Conservation (phyloP, 1,139 yeast genomes). For the Saccharomyces uvarum region DNA sequence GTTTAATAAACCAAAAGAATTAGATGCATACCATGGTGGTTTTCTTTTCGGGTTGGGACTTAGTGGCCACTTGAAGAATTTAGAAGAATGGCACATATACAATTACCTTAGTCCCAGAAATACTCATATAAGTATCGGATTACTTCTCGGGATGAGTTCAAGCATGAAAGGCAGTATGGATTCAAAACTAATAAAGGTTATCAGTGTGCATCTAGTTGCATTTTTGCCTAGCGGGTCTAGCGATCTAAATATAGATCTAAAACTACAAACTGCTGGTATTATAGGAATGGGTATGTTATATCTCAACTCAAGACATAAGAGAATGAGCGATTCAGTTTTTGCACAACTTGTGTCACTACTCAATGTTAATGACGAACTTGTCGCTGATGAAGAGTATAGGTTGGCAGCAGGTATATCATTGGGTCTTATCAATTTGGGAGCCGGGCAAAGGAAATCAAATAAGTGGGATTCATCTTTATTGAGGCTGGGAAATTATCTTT, state of each 20-base stretch:
- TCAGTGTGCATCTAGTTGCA: slow-evolving; percentile 91
- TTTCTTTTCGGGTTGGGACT: slow-evolving; percentile 86
- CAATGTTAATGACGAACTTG: slow-evolving; percentile 47
- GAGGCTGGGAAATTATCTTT: neutral
- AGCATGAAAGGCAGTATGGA: slow-evolving; percentile 81
- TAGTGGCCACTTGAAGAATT: slow-evolving; percentile 72
- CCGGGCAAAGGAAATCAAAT: slow-evolving; percentile 37
- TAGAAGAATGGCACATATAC: slow-evolving; percentile 96
- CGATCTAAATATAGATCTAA: slow-evolving; percentile 73
- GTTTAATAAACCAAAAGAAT: slow-evolving; percentile 63
- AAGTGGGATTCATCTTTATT: neutral
- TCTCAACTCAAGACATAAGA: slow-evolving; percentile 67
- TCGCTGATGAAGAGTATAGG: slow-evolving; percentile 68
- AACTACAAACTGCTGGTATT: slow-evolving; percentile 87
- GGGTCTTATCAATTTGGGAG: slow-evolving; percentile 81
- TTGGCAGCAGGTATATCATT: slow-evolving; percentile 83
- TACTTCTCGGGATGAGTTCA: slow-evolving; percentile 88
- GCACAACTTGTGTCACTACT: slow-evolving; percentile 57
- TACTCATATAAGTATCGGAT: slow-evolving; percentile 74
- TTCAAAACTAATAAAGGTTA: slow-evolving; percentile 76
- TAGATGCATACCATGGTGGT: slow-evolving; percentile 87
- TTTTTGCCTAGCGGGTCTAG: slow-evolving; percentile 85
- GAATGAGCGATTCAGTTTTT: slow-evolving; percentile 77
- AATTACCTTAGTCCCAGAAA: slow-evolving; percentile 90
- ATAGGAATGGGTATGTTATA: slow-evolving; percentile 85